Base-by-base conservation (phyloP, 2,329 filamentous ascomycete genomes). In the Aspergillaceae sp. region DNA sequence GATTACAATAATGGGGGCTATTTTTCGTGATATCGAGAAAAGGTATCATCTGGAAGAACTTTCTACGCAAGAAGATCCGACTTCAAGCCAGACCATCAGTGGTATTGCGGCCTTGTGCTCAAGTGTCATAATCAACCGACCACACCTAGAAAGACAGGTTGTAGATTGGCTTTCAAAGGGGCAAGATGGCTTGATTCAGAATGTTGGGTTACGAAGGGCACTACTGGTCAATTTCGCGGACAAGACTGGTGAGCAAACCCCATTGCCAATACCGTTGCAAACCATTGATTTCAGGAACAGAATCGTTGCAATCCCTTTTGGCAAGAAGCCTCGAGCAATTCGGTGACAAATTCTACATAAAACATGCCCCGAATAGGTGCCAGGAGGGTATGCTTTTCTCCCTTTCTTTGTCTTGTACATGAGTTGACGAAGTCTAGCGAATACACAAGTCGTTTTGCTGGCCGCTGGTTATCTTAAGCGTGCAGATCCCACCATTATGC, bases 311-410 rank as follows among this genome's bases (percentile, higher is more conserved):
- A 11, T 51, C 56, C 10, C 86, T 33, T 62, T 91, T 46, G 80
- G 89, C 56, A 28, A 87, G 81, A 58, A 79, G 76, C 42, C 70
- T 95, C 42, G 73, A 72, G 35, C 79, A 84, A 42, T 95, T 97
- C 63, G 87, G 87, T 1, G 90, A 96, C 56, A 80, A 85, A 42
- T 72, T 97, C 7, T 94, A 89, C 58, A 88, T 97, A 55, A 86
- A 81, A 48, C 89, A 97, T 65, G 80, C 85, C 0, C 83, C 90
- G 4, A 79, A 86, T n/a, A 61, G 92, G 35, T 86, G 90, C 58
- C 92, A 98, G 75, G 87, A 97, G 76, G 84, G 88, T 86, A 68
- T 56, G 67, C 7, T 48, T 27, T 29, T 38, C 7, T 7, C 19
- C 8, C 40, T 29, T 30, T 8, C 19, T 30, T 29, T 3, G 11